phyloP scores from a whole-genome alignment of 179 eudicot species.

The Beta corolliflora region DNA sequence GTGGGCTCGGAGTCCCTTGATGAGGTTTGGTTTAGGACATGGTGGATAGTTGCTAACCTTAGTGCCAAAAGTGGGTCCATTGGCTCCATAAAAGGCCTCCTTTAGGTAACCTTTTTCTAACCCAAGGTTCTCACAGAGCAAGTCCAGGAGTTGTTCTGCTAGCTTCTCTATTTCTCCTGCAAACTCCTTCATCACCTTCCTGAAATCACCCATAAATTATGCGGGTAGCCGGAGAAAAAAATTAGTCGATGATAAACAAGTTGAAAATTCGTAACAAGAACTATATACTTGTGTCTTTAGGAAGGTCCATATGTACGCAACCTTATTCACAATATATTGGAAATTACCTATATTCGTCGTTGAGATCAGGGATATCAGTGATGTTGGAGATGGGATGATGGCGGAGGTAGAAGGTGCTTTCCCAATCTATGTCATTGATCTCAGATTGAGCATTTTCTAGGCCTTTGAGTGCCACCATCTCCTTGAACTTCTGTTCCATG shows the following conservation, averaged over 20 bases:
- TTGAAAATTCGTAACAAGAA: not conserved
- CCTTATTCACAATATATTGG: not conserved
- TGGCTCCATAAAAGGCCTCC: constrained; percentile 59
- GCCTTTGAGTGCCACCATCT: constrained; percentile 53
- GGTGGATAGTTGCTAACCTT: constrained; percentile 84
- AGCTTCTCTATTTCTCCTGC: constrained; percentile 58
- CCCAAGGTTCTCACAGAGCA: constrained; percentile 77
- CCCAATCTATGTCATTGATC: constrained; percentile 60
- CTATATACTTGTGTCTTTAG: not conserved
- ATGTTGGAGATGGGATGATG: constrained; percentile 61
- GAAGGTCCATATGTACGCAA: not conserved
- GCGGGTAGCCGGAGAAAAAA: not conserved
- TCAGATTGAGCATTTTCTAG: constrained; percentile 48
- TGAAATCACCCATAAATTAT: not conserved
- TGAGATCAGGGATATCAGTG: constrained; percentile 58
- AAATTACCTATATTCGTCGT: constrained; percentile 48
- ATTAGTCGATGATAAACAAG: not conserved
- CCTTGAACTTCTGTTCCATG: constrained; percentile 68
- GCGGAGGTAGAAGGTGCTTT: constrained; percentile 57
- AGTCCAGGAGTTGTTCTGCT: constrained; percentile 62
- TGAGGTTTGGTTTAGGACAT: constrained; percentile 72
- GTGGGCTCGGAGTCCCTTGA: constrained; percentile 84
- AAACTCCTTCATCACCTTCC: constrained; percentile 62
- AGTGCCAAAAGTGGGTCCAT: constrained; percentile 79
- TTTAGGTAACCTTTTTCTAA: constrained; percentile 69